phyloP scores from a whole-genome alignment of 2,329 filamentous ascomycete genomes.

The Cladophialophora exuberans region DNA sequence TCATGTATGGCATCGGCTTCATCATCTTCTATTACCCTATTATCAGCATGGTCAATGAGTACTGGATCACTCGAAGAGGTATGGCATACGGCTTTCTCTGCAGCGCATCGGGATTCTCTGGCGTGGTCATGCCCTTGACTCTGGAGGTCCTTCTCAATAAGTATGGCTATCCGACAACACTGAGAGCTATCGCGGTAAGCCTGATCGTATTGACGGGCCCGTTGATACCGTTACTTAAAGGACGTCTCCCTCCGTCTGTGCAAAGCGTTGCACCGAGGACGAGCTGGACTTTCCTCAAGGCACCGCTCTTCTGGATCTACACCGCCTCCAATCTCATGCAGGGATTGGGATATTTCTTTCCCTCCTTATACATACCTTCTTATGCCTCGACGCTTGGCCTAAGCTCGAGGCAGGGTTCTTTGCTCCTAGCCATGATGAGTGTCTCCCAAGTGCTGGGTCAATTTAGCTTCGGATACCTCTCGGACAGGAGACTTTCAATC shows the following conservation, averaged over 20 bases:
- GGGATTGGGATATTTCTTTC: constrained; percentile 44
- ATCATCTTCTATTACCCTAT: constrained; percentile 44
- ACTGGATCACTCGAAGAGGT: constrained; percentile 44
- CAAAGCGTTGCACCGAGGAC: constrained; percentile 38
- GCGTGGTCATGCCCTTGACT: constrained; percentile 50
- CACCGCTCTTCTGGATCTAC: constrained; percentile 49
- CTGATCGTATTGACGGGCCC: constrained; percentile 44
- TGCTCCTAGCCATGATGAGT: constrained; percentile 31
- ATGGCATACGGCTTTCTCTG: constrained; percentile 33
- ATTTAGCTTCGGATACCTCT: constrained; percentile 37
- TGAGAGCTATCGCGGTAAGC: constrained; percentile 47
- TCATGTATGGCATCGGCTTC: constrained; percentile 46
- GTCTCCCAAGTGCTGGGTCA: constrained; percentile 28
- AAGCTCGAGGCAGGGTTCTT: constrained; percentile 17
- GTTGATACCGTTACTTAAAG: constrained; percentile 45
- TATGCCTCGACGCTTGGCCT: constrained; percentile 37
- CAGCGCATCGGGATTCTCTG: constrained; percentile 47
- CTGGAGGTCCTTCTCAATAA: constrained; percentile 47
- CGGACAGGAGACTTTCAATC: constrained; percentile 46
- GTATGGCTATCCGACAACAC: constrained; percentile 48
- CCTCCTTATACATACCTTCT: constrained; percentile 43
- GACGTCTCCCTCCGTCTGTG: constrained; percentile 40
- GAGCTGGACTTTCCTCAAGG: constrained; percentile 41
- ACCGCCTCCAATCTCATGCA: constrained; percentile 47
- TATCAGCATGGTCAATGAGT: constrained; percentile 47